Conservation (phyloP, 2,329 filamentous ascomycete genomes). For the Pseudocercospora pini-densiflorae region DNA sequence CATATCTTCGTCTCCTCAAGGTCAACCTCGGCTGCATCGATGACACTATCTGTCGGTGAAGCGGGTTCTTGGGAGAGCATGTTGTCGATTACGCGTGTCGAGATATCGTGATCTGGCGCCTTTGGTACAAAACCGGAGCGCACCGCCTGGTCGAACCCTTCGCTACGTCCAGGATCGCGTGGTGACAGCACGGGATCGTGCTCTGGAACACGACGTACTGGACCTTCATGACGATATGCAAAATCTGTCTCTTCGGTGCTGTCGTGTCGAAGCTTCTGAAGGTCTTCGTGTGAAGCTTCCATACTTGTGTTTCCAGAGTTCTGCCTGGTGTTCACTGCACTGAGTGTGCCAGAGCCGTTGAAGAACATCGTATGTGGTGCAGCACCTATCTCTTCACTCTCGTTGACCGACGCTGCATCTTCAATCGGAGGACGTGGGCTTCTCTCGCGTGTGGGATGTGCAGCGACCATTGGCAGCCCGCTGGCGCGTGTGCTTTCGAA, state of each 20-base stretch:
- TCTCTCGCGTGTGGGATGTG: slow-evolving; percentile 23
- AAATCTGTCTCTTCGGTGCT: slow-evolving; percentile 16
- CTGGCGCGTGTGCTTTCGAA: slow-evolving; percentile 43
- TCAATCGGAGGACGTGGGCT: slow-evolving; percentile 12
- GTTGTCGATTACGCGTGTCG: slow-evolving; percentile 14
- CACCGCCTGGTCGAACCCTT: neutral
- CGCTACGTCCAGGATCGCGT: neutral
- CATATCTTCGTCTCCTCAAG: slow-evolving; percentile 41
- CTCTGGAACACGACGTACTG: neutral
- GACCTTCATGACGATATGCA: neutral
- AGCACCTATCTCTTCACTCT: slow-evolving; percentile 7
- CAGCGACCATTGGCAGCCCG: slow-evolving; percentile 27
- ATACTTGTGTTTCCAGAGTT: slow-evolving; percentile 21
- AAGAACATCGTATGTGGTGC: slow-evolving; percentile 26
- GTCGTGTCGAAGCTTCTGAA: slow-evolving; percentile 8
- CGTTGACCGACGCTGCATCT: slow-evolving; percentile 13
- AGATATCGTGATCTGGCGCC: neutral
- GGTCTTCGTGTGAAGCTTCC: slow-evolving; percentile 17
- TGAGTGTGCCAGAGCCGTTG: slow-evolving; percentile 28
- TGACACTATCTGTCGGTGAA: slow-evolving; percentile 18
- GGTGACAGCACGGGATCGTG: neutral
- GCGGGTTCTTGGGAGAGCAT: slow-evolving; percentile 6
- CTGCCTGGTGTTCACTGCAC: slow-evolving; percentile 20
- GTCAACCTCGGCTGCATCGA: slow-evolving; percentile 29
- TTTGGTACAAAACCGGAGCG: neutral